Evolutionary conservation across 2,329 filamentous ascomycete species (phyloP), one percentile per base, ranked within the genome.

Genomic region (Talaromyces pinophilus): DNA sequence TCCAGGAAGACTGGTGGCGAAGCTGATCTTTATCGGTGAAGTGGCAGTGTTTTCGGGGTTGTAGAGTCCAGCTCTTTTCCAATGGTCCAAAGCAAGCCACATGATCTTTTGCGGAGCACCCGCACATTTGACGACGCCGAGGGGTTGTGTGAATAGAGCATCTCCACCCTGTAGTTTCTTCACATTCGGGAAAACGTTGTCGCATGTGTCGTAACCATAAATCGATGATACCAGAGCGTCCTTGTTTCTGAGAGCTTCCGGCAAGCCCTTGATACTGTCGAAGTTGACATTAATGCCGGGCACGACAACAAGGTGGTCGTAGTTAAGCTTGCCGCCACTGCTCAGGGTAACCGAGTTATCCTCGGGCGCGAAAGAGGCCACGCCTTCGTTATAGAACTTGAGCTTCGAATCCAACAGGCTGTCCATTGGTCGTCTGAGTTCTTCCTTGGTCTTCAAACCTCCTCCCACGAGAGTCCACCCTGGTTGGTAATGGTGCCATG

Each of bases 381-480:
- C 86, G 2, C 76, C 73, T 1, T 83, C 76, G 66, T 82, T 80
- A 79, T 90, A 90, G 70, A 88, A 83, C 71, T 85, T 85, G 68
- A 90, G 76, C 71, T 87, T 87, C n/a, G 84, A 75, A 70, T 89
- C 83, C 7, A 90, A 75, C 59, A 90, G 73, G 59, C 77, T 77
- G 4, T 78, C 71, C 46, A 89, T 73, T 0, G 83, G 84, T 65
- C 78, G 76, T 57, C 83, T 82, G 65, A 90, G 77, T 28, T 88
- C 83, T 69, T 88, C 80, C 72, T 87, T 88, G 57, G 80, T 83
- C 76, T 90, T 90, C 46, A 90, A 80, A 3, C 88, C 88, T 46
- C 86, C 87, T 52, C 88, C 88, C 1, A 90, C 88, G 0, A 90
- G 80, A 1, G 88, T 90, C 88, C 88, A 90, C 63, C 88, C 88